A percentile compares a stretch with the other conserved stretches of the same genome.
phyloP scores from a whole-genome alignment of 208 protist genomes.

The Blastocrithidia nonstop region DNA sequence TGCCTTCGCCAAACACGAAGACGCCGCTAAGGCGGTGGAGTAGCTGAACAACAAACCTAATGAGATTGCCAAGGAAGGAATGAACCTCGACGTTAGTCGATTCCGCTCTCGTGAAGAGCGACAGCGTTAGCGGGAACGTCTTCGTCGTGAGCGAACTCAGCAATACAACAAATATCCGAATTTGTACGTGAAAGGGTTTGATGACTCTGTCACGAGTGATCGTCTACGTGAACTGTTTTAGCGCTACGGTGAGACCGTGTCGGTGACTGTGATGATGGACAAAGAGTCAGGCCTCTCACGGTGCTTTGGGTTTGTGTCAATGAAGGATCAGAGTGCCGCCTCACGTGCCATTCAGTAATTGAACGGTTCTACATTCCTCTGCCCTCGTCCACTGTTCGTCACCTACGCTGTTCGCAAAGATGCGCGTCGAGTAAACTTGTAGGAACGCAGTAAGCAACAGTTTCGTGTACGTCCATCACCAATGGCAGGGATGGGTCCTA shows the following conservation, averaged over 20 bases:
- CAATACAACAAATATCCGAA: constrained; percentile 92
- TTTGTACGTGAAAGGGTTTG: constrained; percentile 98
- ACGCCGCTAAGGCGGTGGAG: constrained; percentile 81
- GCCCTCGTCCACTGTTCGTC: constrained; percentile 94
- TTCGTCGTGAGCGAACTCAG: constrained; percentile 83
- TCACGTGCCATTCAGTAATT: constrained; percentile 91
- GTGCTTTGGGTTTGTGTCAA: constrained; percentile 98
- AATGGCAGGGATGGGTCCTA: constrained; percentile 47
- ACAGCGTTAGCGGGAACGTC: constrained; percentile 63
- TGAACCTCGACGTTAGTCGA: constrained; percentile 89
- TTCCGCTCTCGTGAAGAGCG: constrained; percentile 95
- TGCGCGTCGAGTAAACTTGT: constrained; percentile 87
- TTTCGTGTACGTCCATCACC: constrained; percentile 59
- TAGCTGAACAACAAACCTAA: constrained; percentile 73
- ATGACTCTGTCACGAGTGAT: constrained; percentile 92
- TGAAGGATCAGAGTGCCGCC: constrained; percentile 90
- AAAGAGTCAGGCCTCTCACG: constrained; percentile 77
- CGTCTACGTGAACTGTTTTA: constrained; percentile 91
- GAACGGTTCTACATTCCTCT: constrained; percentile 91
- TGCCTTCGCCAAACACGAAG: constrained; percentile 88
- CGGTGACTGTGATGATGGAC: constrained; percentile 93
- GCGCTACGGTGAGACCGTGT: constrained; percentile 93
- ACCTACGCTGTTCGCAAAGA: constrained; percentile 95
- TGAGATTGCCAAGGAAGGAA: constrained; percentile 66
- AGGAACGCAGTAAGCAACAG: constrained; percentile 78